Conservation (phyloP, 257 asterid species). For the Solanum virginianum region DNA sequence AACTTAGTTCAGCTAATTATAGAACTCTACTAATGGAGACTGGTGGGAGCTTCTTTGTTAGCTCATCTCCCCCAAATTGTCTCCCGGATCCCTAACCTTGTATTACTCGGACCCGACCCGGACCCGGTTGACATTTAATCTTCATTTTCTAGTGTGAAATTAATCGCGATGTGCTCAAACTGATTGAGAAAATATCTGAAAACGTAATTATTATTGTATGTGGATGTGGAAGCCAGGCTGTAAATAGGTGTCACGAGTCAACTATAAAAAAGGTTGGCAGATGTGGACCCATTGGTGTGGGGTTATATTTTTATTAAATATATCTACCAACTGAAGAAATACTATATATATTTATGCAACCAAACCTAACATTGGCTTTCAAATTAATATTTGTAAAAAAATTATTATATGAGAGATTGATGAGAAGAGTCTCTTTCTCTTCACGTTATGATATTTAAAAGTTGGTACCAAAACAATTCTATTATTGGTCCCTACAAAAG, state of each 20-base stretch:
- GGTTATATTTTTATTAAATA: neutral
- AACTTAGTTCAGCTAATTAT: constrained; percentile 40
- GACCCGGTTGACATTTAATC: neutral
- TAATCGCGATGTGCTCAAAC: no score
- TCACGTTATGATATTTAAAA: constrained; percentile 1
- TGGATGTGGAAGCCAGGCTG: constrained; percentile 13
- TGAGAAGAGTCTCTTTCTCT: constrained; percentile 10
- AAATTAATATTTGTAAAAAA: neutral
- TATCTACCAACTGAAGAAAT: constrained; percentile 14
- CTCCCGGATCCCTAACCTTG: constrained; percentile 29
- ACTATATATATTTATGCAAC: neutral
- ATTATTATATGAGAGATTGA: neutral
- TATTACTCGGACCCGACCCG: constrained; percentile 1
- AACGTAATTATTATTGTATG: neutral
- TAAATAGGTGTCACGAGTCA: constrained; percentile 10
- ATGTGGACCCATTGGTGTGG: neutral
- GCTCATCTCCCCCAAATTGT: constrained; percentile 7
- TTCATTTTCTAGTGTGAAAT: neutral
- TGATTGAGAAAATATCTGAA: neutral
- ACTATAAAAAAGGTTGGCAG: neutral
- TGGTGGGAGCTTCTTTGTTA: constrained; percentile 21
- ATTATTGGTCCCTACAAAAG: constrained; percentile 29
- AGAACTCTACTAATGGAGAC: constrained; percentile 28
- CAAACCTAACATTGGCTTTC: neutral
- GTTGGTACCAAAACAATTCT: constrained; percentile 2